Evolutionary conservation across 306 rosid species (phyloP), one percentile per base, ranked within the genome.

Genomic region (Pyrus betulifolia): DNA sequence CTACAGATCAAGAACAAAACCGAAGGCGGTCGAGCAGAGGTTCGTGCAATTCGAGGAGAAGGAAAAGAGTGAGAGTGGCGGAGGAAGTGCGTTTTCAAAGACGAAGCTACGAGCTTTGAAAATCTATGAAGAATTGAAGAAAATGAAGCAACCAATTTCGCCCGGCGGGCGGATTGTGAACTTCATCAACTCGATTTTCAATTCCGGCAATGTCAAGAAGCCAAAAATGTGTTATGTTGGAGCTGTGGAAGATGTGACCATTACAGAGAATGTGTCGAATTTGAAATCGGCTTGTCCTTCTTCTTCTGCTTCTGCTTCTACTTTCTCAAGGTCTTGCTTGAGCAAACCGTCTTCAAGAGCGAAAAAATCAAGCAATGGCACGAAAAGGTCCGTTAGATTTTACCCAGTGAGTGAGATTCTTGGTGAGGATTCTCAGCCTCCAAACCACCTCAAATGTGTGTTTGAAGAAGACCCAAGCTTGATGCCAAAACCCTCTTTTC

Each of bases 91-190:
- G 28, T 84, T 87, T 45, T 38, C 90, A 18, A 89, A 83, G 79
- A 85, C 89, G 0, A 91, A 86, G 75, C 81, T 84, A 3, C 79
- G 75, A 49, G 94, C 90, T 0, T 55, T 84, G 87, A 87, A 89
- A 78, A 75, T 89, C 61, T 89, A 87, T 46, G 84, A 84, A 10
- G 94, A 85, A 25, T 51, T 89, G 72, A 87, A 89, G 84, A 91
- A 82, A 82, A 85, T 84, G 72, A 91, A 87, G 90, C 96, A 91
- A n/a, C 97, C 96, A 49, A 86, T 86, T 75, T 90, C 96, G 6
- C 93, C 93, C 0, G 87, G 93, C 21, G 82, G 91, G 18, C 78
- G 88, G 57, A 86, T 90, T 23, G 86, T 89, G 8, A 80, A 58
- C 75, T 91, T 91, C 46, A 74, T 91, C 44, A 85, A 86, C 79